These are phyloP conservation scores for Sporothrix brasiliensis DNA, from an alignment of 2,329 filamentous ascomycete species.

Conservation along the genomic window DNA sequence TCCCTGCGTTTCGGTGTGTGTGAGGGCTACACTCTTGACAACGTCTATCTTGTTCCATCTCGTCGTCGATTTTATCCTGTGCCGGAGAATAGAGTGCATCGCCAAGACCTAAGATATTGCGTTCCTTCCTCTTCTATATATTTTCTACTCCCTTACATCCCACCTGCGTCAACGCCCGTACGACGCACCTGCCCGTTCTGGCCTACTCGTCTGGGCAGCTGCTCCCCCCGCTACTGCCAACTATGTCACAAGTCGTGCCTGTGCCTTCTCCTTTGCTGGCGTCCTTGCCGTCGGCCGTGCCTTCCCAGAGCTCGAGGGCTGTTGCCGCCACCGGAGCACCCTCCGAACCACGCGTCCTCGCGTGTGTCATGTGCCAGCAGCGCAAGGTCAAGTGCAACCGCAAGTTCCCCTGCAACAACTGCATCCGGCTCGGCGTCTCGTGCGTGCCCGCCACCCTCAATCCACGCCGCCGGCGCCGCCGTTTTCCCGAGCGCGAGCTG, in stretches of 20 bases:
- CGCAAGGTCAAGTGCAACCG: constrained; percentile 65
- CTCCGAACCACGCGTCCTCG: constrained; percentile 47
- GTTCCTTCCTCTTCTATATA: constrained; percentile 20
- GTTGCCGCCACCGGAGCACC: background rate
- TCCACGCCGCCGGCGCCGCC: constrained; percentile 46
- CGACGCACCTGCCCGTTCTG: constrained; percentile 2
- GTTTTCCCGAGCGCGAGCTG: constrained; percentile 62
- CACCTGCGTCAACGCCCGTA: background rate
- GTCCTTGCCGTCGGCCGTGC: background rate
- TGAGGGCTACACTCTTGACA: background rate
- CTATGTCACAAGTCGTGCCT: constrained; percentile 1
- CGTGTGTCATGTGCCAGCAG: constrained; percentile 61
- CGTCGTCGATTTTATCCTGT: background rate
- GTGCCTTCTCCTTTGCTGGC: background rate
- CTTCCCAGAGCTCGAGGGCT: constrained; percentile 1
- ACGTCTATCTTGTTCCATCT: background rate
- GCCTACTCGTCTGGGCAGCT: background rate
- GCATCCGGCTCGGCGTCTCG: constrained; percentile 39
- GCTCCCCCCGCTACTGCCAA: background rate
- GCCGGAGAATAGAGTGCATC: background rate
- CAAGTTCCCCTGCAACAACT: constrained; percentile 61
- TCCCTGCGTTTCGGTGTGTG: background rate
- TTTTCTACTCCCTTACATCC: background rate
- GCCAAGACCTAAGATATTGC: constrained; percentile 14
- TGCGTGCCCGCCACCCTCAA: constrained; percentile 40